Evolutionary conservation across 352 stramenopile species (phyloP), one percentile per base, ranked within the genome.

Genomic region (Globisporangium radiosum): DNA sequence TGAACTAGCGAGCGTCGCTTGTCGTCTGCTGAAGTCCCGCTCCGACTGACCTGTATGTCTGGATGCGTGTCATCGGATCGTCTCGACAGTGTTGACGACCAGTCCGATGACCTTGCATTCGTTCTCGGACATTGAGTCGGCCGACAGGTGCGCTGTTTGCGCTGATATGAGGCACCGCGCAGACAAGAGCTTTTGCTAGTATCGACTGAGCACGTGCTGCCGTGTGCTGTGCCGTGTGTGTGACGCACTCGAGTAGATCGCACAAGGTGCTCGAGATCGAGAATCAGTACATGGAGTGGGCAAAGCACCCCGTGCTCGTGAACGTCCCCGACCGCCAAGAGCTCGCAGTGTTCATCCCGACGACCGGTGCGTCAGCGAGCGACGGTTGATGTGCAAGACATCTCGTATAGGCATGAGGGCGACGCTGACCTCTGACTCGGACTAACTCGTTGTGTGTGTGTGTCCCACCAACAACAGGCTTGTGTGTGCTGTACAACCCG

Each of bases 201-300:
- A 33, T 33, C 25, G 25, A 33, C 25, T 33, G 25, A 33, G 25
- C 25, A 33, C 25, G 25, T 3, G 25, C 25, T 33, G 25, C 25
- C 25, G 25, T 33, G 25, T 33, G 25, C 25, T 33, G 25, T 33
- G 25, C 2, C 25, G 25, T 33, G 25, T 33, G 25, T 33, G 25
- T 33, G 25, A 0, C 25, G 25, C 25, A 3, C 25, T 69, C 48
- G 13, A 65, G 81, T 47, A 66, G 75, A 45, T 68, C 64, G 14
- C 76, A 86, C 61, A 80, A 56, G 15, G 66, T 84, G 7, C 62
- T 86, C 25, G 79, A 89, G 56, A 71, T 89, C 38, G 79, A 89
- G 62, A 82, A 66, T 43, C 71, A 86, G 53, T 80, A 83, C 56
- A 87, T 86, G 76, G 73, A 84, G 14, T 87, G 73, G 73, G 79